Conservation (phyloP, 306 rosid genomes). For the Pueraria montana region DNA sequence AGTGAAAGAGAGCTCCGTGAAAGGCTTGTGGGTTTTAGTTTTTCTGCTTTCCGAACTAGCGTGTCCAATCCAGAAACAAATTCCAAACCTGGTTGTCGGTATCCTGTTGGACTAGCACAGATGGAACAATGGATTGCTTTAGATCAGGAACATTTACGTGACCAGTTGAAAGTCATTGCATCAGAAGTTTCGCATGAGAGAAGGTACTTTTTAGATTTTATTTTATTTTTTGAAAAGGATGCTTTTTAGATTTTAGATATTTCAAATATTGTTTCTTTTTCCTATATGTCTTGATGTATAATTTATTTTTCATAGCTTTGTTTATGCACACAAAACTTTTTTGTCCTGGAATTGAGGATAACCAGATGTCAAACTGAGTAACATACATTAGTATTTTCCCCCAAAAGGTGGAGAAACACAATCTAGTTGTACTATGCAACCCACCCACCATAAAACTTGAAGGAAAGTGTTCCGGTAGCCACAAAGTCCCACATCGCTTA, state of each 20-base stretch:
- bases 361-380: too few relatives aligned
- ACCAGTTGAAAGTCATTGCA: slow-evolving; percentile 64
- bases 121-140: slow-evolving; percentile 78
- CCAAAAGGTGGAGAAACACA: too few relatives aligned
- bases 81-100: slow-evolving; percentile 57
- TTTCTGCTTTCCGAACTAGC: slow-evolving; percentile 57
- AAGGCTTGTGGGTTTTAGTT: slow-evolving; percentile 76
- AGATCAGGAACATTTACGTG: slow-evolving; percentile 59
- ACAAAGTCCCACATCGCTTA: too few relatives aligned
- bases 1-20: slow-evolving; percentile 90
- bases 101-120: slow-evolving; percentile 75
- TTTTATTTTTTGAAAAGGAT: too few relatives aligned
- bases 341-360: too few relatives aligned
- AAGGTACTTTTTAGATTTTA: slow-evolving; percentile 61
- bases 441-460: neutral
- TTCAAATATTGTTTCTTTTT: slow-evolving; percentile 16
- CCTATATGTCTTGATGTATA: neutral
- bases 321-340: too few relatives aligned
- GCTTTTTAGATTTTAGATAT: too few relatives aligned
- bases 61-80: slow-evolving; percentile 44
- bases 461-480: too few relatives aligned
- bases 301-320: neutral
- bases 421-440: too few relatives aligned
- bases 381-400: too few relatives aligned
- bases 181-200: slow-evolving; percentile 56